Base-by-base conservation (phyloP, 2,329 filamentous ascomycete genomes). In the Fonsecaea erecta region DNA sequence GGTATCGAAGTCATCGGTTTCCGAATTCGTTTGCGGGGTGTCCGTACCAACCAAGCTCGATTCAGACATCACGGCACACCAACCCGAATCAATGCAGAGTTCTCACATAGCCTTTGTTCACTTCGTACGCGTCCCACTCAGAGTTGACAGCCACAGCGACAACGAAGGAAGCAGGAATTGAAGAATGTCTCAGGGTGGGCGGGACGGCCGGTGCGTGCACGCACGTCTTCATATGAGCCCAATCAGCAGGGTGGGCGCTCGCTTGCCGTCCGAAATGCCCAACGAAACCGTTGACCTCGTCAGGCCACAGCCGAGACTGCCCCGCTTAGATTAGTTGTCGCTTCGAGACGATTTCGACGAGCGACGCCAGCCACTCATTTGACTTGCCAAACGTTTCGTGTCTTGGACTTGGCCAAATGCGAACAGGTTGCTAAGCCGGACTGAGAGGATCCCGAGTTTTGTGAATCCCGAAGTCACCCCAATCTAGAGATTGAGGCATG, bases 1-100 rank as follows among this genome's bases (percentile, higher is more conserved):
- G 14, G 55, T 46, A 30, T 58, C 26, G 40, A 58, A 34, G 26
- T 26, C 40, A 21, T 58, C 40, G 16, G 18, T 46, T n/a, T 40
- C 40, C n/a, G 28, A 58, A 24, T 21, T 28, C 16, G 37, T 58
- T 4, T 16, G n/a, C 24, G 55, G 40, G 5, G 55, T 46, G 26
- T 58, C 55, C 18, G 26, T 11, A 21, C 24, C 40, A 32, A 48
- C 16, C 24, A 46, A 21, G 16, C 40, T 48, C 24, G 28, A 58
- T 24, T 21, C 37, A 7, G 55, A 21, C 55, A 58, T 58, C 6
- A 6, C 26, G 4, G 28, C 18, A 30, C 30, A 9, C 16, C 43
- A 48, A 48, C 18, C 43, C 8, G 21, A 24, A 8, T 16, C 21
- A 18, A 24, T 12, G 3, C 16, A 26, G 18, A 24, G 18, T 21